A percentile compares a stretch with the other conserved stretches of the same genome.
Evolutionary conservation across 148 eudicot species (phyloP).

Genomic region (Spergularia marina): DNA sequence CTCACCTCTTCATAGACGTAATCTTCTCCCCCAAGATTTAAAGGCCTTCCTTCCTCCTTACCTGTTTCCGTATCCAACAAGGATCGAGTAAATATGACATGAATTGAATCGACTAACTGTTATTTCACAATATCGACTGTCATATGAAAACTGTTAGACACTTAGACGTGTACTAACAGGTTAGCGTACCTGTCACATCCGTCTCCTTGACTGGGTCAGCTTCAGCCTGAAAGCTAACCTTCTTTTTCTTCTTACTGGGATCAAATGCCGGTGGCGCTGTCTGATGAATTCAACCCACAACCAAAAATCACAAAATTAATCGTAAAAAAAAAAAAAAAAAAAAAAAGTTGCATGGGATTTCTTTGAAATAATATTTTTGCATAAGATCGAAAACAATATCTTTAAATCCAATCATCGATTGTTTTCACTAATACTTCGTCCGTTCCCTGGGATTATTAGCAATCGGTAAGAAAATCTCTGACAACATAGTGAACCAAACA

Average conservation of each 20-base stretch:
- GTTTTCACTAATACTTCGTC: no score
- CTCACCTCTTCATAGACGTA: conserved; percentile 7
- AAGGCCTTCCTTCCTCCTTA: background rate
- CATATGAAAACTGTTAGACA: background rate
- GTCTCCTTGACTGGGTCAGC: background rate
- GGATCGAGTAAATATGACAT: background rate
- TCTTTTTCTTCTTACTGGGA: conserved; percentile 7
- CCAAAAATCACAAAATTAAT: background rate
- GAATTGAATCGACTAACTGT: background rate
- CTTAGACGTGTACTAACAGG: no score
- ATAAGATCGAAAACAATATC: background rate
- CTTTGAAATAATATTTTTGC: no score
- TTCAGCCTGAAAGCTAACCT: background rate
- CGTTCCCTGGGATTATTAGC: no score
- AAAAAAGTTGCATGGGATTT: background rate
- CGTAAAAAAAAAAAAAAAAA: background rate
- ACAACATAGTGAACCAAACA: no score
- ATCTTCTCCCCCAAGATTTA: background rate
- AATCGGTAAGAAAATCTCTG: no score
- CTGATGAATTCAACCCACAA: background rate
- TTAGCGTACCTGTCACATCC: background rate
- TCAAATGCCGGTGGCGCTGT: background rate
- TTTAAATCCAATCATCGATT: no score
- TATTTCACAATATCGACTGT: background rate
- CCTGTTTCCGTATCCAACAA: background rate